Evolutionary conservation across 805 yeast genomes (phyloP), one percentile per base, ranked within the genome.

Genomic region (Starmerella vaccinii): DNA sequence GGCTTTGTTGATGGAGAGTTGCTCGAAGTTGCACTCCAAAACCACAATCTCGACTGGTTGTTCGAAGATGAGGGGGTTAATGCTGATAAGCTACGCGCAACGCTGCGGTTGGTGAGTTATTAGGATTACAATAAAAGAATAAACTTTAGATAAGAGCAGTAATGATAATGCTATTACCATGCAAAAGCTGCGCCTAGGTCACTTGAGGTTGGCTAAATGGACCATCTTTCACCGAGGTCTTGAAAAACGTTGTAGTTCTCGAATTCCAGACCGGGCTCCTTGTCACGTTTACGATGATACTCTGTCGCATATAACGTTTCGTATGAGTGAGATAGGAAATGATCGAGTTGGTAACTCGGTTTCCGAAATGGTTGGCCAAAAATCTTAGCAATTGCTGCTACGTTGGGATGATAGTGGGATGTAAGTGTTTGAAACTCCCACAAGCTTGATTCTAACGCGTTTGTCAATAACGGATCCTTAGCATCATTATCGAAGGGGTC

Each of bases 351-450:
- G 65, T 92, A 92, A 59, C 77, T 77, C 50, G 83, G 80, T 65
- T 92, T 92, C 62, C 81, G 77, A 70, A 61, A 90, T 3, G 96
- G 96, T 67, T 92, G 96, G 18, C 80, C 75, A 63, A 85, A 84
- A 27, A 92, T 84, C 63, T 80, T 82, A 16, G 96, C 96, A 59
- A 92, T 71, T 0, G 96, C 83, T 1, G 96, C 90, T 12, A 92
- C 87, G 61, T 92, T 92, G 15, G 97, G 97, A 68, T 92, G 97
- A 63, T 88, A 90, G 64, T 92, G 98, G 12, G 77, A 67, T 71
- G 81, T 78, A 50, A 84, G 68, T 0, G 95, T 74, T 52, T 84
- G 85, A 50, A 90, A 64, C 66, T 92, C 98, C 98, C 98, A 92
- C 44, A 89, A 67, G 0, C 97, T 89, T 0, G 95, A 84, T 7